These are phyloP conservation scores for Neurospora terricola DNA, from an alignment of 495 filamentous ascomycete species.

Conservation along the genomic window DNA sequence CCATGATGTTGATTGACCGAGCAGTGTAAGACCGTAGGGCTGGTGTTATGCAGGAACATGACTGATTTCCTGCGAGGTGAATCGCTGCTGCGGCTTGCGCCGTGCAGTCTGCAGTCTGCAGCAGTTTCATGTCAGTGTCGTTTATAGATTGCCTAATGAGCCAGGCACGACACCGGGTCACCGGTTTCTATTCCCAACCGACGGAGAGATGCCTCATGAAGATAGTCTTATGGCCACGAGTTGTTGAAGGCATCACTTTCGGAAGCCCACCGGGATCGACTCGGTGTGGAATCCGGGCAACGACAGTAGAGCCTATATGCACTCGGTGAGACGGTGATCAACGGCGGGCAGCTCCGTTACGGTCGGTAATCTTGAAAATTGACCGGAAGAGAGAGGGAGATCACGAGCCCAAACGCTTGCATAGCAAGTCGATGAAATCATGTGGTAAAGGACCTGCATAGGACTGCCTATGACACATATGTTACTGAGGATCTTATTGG, in stretches of 20 bases:
- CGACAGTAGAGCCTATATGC: not conserved
- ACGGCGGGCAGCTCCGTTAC: not conserved
- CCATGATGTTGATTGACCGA: not conserved
- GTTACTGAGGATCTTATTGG: not conserved
- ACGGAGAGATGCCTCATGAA: not conserved
- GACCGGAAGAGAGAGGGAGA: not conserved
- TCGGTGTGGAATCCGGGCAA: not conserved
- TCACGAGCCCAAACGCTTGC: not conserved
- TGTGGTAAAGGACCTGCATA: not conserved
- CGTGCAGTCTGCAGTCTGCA: not conserved
- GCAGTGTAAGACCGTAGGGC: not conserved
- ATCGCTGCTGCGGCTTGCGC: not conserved
- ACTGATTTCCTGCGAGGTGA: not conserved
- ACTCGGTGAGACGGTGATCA: not conserved
- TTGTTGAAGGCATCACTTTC: slow-evolving; percentile 4
- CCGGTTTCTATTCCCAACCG: not conserved
- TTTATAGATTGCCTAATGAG: not conserved
- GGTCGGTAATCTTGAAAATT: not conserved
- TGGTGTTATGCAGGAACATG: not conserved
- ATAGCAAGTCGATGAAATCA: not conserved
- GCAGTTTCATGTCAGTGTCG: not conserved
- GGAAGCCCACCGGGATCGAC: not conserved
- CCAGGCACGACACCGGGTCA: not conserved
- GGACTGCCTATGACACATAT: not conserved
- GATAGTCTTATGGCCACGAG: not conserved